Evolutionary conservation across 106 monocot species (phyloP).

Genomic region (Acanthochlamys bracteata): DNA sequence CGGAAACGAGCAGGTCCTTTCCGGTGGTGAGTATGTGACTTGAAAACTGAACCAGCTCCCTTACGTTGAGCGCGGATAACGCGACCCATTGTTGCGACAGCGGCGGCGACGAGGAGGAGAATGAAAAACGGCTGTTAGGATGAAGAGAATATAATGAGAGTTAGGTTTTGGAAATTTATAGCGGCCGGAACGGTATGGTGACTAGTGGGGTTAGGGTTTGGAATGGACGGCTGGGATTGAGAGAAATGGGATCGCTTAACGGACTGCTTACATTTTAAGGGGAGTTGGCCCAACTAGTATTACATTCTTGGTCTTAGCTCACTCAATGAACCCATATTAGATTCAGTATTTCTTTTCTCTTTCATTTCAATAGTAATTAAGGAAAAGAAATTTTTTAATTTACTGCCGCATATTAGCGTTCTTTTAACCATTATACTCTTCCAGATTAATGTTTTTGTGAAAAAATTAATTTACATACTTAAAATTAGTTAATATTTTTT

Average conservation of each 20-base stretch:
- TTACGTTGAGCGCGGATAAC: constrained; percentile 15
- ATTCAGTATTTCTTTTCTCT: no score
- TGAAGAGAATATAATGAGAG: background rate
- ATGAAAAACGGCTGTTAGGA: background rate
- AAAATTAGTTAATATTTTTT: no score
- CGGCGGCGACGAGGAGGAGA: background rate
- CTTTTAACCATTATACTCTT: no score
- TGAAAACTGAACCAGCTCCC: constrained; percentile 15
- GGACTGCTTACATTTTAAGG: no score
- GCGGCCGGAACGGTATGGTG: background rate
- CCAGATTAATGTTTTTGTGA: no score
- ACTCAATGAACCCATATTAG: no score
- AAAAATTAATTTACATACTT: no score
- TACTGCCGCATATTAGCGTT: no score
- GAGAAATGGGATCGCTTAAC: background rate
- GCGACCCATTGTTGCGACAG: constrained; percentile 3
- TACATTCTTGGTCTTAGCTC: no score
- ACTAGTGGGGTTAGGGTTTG: background rate
- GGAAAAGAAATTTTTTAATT: no score
- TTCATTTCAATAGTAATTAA: no score
- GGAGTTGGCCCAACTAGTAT: no score
- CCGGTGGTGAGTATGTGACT: constrained; percentile 15
- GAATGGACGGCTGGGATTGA: background rate
- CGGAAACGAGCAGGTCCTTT: constrained; percentile 16
- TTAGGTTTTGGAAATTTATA: background rate